Evolutionary conservation across 208 protist genomes (phyloP).

Genomic region (Phytomonas sp.): DNA sequence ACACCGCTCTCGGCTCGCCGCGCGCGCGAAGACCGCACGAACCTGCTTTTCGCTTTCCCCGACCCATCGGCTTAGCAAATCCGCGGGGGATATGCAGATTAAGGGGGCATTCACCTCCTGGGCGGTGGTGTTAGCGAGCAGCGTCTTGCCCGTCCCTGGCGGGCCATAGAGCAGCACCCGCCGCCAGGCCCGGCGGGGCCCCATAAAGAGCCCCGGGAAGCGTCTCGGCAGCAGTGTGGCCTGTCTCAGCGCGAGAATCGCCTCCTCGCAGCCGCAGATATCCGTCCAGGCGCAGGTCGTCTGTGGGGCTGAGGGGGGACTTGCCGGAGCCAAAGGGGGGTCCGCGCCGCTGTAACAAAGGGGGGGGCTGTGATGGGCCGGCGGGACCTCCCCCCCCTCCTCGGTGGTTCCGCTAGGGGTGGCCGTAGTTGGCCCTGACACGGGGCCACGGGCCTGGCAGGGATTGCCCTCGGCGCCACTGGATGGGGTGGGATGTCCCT

Average conservation of each 20-base stretch:
- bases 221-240: slow-evolving; percentile 94
- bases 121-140: slow-evolving; percentile 97
- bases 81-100: slow-evolving; percentile 89
- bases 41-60: slow-evolving; percentile 96
- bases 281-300: slow-evolving; percentile 17
- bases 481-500: no score
- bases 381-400: no score
- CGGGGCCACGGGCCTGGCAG: no score
- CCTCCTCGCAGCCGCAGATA: slow-evolving; percentile 93
- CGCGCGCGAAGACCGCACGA: slow-evolving; percentile 85
- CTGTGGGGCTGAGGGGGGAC: no score
- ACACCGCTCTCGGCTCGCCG: slow-evolving; percentile 33
- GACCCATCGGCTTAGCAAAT: slow-evolving; percentile 96
- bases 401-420: no score
- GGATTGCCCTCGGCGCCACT: no score
- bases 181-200: slow-evolving; percentile 91
- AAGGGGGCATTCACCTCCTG: slow-evolving; percentile 91
- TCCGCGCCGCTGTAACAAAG: no score
- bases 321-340: no score
- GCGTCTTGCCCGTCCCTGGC: slow-evolving; percentile 96
- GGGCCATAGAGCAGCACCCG: slow-evolving; percentile 97
- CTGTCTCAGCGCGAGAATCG: slow-evolving; percentile 95
- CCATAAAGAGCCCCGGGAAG: slow-evolving; percentile 96
- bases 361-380: no score
- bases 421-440: no score